Base-by-base conservation (phyloP, 768 basidiomycete genomes). In the Lactarius deliciosus region DNA sequence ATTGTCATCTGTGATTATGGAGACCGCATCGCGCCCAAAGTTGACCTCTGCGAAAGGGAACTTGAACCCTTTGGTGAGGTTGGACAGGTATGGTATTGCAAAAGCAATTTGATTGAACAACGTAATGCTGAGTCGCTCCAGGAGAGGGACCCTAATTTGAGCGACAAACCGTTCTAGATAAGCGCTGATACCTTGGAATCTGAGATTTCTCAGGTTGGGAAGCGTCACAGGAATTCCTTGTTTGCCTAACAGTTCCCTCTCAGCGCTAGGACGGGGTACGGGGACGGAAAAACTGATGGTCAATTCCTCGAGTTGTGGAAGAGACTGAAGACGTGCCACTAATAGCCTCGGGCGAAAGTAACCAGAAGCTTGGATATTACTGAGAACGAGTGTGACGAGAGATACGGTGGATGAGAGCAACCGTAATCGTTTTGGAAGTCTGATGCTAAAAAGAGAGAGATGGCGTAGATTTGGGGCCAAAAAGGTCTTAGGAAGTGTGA, bases 261-360 rank as follows among this genome's bases (percentile, higher is more conserved):
- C 50, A 7, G 13, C 6, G 25, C 13, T 25, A 13, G 50, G 25
- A 5, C 25, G 40, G 11, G 64, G 58, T 8, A 54, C 1, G 3
- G 64, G 58, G 32, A 13, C 7, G 16, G 64, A 64, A 13, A 57
- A 64, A 25, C 50, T 30, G 28, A 64, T 60, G 10, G 58, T 25
- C 18, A 64, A 11, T 38, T 64, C 57, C 15, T 53, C 57, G 5
- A 64, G 64, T 1, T 41, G 57, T 13, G 36, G 47, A 20, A 64
- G 30, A 8, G 22, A 45, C 16, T 5, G 28, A 16, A 25, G 30
- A 18, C 28, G 18, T 30, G 54, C 54, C 5, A 15, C 22, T 18
- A 28, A 30, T 18, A 15, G 13, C 18, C 6, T 30, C 15, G 54
- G 54, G 6, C 1, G 13, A 7, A 30, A 16, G 45, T 47, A 47